Evolutionary conservation across 2,329 filamentous ascomycete genomes (phyloP).

Genomic region (Atkinsonella texensis): DNA sequence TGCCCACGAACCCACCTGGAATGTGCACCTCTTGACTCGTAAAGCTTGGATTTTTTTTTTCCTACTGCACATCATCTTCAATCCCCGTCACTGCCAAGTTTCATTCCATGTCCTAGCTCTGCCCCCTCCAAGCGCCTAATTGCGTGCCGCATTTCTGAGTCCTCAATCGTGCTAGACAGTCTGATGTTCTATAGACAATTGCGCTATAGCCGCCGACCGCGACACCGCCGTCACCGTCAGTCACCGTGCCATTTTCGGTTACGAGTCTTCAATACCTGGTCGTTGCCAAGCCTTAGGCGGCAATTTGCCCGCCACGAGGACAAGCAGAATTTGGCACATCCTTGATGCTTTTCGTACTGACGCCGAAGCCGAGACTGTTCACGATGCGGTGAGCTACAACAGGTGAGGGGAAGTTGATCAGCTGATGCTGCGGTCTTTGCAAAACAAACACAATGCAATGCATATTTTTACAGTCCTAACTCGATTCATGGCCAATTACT

Average conservation of each 20-base stretch:
- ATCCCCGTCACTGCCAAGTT: not conserved
- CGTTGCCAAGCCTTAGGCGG: constrained; percentile 5
- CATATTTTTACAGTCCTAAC: not conserved
- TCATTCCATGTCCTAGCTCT: not conserved
- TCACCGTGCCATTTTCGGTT: not conserved
- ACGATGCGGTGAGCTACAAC: constrained; percentile 6
- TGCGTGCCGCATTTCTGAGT: not conserved
- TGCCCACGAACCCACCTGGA: not conserved
- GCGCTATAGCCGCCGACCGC: constrained; percentile 1
- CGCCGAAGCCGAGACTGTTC: constrained; percentile 2
- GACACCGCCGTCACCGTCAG: not conserved
- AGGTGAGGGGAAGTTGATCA: constrained; percentile 1
- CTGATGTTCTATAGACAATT: not conserved
- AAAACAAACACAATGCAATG: not conserved
- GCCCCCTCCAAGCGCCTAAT: constrained; percentile 1
- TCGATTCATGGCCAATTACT: no score
- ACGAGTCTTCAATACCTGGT: constrained; percentile 1
- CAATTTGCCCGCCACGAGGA: constrained; percentile 4
- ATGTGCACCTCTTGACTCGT: constrained; percentile 5
- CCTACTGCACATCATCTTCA: constrained; percentile 4
- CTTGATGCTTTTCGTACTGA: not conserved
- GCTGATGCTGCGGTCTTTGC: not conserved
- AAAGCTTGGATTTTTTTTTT: not conserved
- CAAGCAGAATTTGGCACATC: constrained; percentile 5
- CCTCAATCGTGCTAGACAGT: not conserved